These are phyloP conservation scores for Solanum stenotomum DNA, from an alignment of 257 asterid species.

Conservation along the genomic window DNA sequence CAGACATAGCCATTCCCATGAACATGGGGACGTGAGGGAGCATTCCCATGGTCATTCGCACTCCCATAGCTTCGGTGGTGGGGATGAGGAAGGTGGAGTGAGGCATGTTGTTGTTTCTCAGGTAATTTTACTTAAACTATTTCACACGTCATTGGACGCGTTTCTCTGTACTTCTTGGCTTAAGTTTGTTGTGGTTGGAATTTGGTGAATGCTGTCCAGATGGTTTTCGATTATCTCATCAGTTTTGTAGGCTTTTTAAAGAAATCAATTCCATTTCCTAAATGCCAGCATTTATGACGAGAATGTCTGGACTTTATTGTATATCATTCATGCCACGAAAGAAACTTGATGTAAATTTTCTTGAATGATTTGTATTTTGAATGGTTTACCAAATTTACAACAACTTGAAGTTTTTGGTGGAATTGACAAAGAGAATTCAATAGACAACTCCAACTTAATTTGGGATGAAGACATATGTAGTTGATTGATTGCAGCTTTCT, in stretches of 20 bases:
- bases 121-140: constrained; percentile 20
- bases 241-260: background rate
- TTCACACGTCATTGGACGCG: background rate
- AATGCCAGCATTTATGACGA: background rate
- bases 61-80: constrained; percentile 29
- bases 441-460: background rate
- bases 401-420: background rate
- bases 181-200: background rate
- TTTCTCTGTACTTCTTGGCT: background rate
- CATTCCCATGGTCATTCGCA: constrained; percentile 55
- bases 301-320: background rate
- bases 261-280: background rate
- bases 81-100: constrained; percentile 51
- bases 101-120: constrained; percentile 88
- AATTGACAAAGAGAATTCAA: background rate
- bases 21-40: constrained; percentile 27
- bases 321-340: background rate
- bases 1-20: constrained; percentile 66
- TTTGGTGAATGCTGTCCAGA: background rate
- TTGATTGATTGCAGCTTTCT: background rate
- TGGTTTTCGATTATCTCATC: background rate
- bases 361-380: background rate
- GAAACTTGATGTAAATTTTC: background rate
- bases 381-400: background rate
- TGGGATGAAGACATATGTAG: background rate